Conservation (phyloP, 768 basidiomycete species). For the Leccinellum luteum region DNA sequence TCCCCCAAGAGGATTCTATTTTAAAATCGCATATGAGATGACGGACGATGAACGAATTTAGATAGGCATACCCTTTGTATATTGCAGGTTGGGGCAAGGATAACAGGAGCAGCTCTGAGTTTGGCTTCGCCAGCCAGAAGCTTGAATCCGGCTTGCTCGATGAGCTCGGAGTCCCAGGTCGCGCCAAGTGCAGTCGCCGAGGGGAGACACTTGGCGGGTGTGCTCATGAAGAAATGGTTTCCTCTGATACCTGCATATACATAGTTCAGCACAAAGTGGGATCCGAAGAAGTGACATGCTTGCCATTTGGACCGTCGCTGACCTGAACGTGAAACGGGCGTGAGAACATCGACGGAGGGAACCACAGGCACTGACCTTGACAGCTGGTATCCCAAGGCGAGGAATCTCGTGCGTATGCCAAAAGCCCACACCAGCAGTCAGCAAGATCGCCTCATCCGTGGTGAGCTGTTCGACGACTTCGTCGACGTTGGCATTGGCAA, state of each 20-base stretch:
- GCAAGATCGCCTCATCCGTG: slow-evolving; percentile 68
- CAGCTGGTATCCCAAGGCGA: slow-evolving; percentile 64
- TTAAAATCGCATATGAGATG: not conserved
- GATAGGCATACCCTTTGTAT: slow-evolving; percentile 61
- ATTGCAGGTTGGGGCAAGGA: slow-evolving; percentile 82
- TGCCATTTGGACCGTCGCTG: slow-evolving; percentile 79
- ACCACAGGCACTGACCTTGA: slow-evolving; percentile 45
- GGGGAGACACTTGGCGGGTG: slow-evolving; percentile 76
- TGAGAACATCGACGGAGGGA: slow-evolving; percentile 14
- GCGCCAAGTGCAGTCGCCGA: slow-evolving; percentile 73
- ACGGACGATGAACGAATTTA: not conserved
- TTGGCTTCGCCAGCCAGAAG: slow-evolving; percentile 73
- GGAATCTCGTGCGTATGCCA: slow-evolving; percentile 72
- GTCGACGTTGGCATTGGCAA: slow-evolving; percentile 59
- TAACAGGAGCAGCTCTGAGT: slow-evolving; percentile 60
- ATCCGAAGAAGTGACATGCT: slow-evolving; percentile 13
- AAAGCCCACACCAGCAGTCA: slow-evolving; percentile 73
- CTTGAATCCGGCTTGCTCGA: slow-evolving; percentile 58
- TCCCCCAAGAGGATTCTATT: slow-evolving; percentile 67
- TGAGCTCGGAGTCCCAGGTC: slow-evolving; percentile 66
- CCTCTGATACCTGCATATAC: slow-evolving; percentile 49
- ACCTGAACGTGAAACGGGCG: slow-evolving; percentile 39
- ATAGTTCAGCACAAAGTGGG: not conserved
- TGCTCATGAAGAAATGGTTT: slow-evolving; percentile 77
- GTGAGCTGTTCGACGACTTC: slow-evolving; percentile 64